Conservation (phyloP, 2,329 filamentous ascomycete genomes). For the Scytalidium lignicola region DNA sequence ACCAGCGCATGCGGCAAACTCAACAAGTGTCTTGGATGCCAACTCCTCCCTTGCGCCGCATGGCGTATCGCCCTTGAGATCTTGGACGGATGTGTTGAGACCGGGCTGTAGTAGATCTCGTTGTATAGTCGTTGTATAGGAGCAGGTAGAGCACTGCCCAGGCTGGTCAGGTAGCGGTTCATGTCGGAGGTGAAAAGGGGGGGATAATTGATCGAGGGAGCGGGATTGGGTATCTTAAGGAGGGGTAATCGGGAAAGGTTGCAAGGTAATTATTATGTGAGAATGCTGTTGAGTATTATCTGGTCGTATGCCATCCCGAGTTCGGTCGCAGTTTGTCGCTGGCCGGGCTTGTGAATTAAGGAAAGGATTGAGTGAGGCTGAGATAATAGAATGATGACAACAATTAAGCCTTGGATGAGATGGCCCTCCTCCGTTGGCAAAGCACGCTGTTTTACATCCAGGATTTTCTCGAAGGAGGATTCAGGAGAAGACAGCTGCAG, state of each 20-base stretch:
- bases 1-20: constrained; percentile 65
- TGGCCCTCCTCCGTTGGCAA: no score
- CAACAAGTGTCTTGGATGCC: constrained; percentile 46
- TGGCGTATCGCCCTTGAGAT: constrained; percentile 13
- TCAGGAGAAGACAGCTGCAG: no score
- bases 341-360: background rate
- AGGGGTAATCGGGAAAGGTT: background rate
- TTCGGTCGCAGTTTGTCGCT: background rate
- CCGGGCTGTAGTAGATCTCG: constrained; percentile 6
- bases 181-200: constrained; percentile 3
- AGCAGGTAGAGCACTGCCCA: constrained; percentile 17
- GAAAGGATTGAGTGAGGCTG: background rate
- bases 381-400: background rate
- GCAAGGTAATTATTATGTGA: constrained; percentile 15
- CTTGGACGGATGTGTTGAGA: constrained; percentile 11
- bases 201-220: background rate
- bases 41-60: constrained; percentile 30
- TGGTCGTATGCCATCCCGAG: constrained; percentile 11
- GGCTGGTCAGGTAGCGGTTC: constrained; percentile 16
- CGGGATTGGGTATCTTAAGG: background rate
- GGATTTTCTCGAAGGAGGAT: no score
- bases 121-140: constrained; percentile 20
- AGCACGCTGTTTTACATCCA: no score
- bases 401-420: no score
- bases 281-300: constrained; percentile 15